Evolutionary conservation across 495 filamentous ascomycete species (phyloP).

Genomic region (Aspergillus taichungensis): DNA sequence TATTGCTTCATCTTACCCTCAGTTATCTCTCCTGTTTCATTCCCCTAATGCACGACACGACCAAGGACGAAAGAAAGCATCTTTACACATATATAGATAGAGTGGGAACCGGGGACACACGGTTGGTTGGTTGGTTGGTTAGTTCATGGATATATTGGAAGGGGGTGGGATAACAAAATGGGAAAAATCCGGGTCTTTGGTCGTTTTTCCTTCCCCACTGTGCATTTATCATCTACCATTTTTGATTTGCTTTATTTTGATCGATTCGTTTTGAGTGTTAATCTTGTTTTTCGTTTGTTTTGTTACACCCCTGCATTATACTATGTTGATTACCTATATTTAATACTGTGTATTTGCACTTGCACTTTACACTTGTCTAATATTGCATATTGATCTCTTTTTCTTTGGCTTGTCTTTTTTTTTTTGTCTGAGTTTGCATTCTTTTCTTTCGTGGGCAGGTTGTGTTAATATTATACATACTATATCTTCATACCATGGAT

Average conservation of each 20-base stretch:
- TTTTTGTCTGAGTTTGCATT: too few species aligned
- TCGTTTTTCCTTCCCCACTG: neutral
- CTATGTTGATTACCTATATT: neutral
- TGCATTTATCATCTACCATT: neutral
- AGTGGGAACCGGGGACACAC: conserved; percentile 4
- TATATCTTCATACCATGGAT: too few species aligned
- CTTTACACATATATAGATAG: conserved; percentile 6
- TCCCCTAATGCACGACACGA: conserved; percentile 14
- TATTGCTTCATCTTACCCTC: conserved; percentile 10
- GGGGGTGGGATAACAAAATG: conserved; percentile 1
- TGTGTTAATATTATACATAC: too few species aligned
- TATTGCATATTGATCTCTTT: too few species aligned
- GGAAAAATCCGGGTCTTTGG: conserved; percentile 2
- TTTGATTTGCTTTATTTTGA: neutral
- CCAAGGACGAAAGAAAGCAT: conserved; percentile 7
- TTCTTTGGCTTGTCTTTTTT: too few species aligned
- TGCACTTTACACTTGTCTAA: too few species aligned
- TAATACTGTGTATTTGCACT: too few species aligned
- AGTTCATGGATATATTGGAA: conserved; percentile 6
- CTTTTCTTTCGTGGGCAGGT: too few species aligned
- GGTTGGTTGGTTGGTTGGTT: too few species aligned
- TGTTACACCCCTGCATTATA: neutral
- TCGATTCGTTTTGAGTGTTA: neutral
- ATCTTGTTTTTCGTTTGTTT: neutral
- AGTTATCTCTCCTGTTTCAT: neutral